Evolutionary conservation across 2,329 filamentous ascomycete genomes (phyloP), one percentile per base, ranked within the genome.

Genomic region (Periconia sp.): DNA sequence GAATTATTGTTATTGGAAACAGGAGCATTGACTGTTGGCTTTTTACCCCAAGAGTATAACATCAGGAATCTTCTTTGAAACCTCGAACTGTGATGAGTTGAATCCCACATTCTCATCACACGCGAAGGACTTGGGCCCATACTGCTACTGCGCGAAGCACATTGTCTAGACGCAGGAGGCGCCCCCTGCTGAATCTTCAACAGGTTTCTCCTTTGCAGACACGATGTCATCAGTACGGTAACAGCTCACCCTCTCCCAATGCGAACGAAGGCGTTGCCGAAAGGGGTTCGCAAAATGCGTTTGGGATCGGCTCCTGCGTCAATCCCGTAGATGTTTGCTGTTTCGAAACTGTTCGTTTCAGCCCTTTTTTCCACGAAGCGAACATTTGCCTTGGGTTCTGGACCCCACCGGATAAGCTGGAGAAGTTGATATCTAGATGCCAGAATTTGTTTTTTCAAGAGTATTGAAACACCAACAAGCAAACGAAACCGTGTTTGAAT

Each of bases 401-500:
- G 33, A 37, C 33, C 33, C 33, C 33, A 37, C 10, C 33, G 15
- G 33, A 11, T 37, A 13, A 37, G 11, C 54, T 58, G 51, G 54
- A 30, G 15, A 30, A 30, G 35, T 52, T 58, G 52, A 62, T 49
- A 56, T 55, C 51, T 19, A 45, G 45, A 50, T 52, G 44, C 27
- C 27, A 27, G 3, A 27, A 5, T 27, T 17, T n/a, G 33, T 41
- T 45, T 44, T 30, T 48, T 35, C 23, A 13, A 30, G 23, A 45
- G 57, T 60, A 58, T 63, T 57, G 55, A 63, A 63, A 63, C 61
- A 55, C 30, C 31, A 20, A 45, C 42, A 41, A 41, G 20, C 31
- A 54, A 58, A 53, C 49, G 50, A 55, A 60, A 57, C 53, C 44
- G 31, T 15, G 15, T 35, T 31, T 55, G 55, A 54, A 54, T 49